Conservation (phyloP, 2,329 filamentous ascomycete genomes). For the Epichloe aotearoae region DNA sequence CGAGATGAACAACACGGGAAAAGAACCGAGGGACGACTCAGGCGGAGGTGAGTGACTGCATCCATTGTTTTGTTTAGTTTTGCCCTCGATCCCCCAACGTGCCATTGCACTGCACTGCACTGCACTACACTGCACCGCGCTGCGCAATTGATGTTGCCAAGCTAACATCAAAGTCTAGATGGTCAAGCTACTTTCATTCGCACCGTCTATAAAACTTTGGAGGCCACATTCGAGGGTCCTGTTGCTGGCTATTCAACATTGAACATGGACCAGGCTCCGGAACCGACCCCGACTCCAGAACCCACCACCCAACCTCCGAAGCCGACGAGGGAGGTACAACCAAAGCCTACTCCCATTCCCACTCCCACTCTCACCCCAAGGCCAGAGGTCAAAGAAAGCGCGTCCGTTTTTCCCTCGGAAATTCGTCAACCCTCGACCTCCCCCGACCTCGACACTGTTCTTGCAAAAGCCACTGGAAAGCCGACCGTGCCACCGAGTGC, state of each 20-base stretch:
- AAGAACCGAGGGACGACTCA: background rate
- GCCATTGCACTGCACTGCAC: background rate
- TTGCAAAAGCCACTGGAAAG: constrained; percentile 19
- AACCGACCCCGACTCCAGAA: background rate
- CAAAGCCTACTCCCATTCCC: constrained; percentile 2
- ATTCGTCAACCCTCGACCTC: constrained; percentile 15
- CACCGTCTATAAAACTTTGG: constrained; percentile 29
- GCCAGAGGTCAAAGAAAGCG: constrained; percentile 6
- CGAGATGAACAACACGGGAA: background rate
- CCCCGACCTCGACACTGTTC: constrained; percentile 13
- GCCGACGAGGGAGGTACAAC: background rate
- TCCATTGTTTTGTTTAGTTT: background rate
- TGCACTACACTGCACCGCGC: background rate
- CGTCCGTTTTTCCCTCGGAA: constrained; percentile 12
- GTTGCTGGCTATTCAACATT: constrained; percentile 29
- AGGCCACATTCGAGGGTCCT: constrained; percentile 26
- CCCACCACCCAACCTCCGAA: constrained; percentile 1
- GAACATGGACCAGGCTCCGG: constrained; percentile 7
- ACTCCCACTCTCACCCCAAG: background rate
- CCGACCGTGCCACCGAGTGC: constrained; percentile 6
- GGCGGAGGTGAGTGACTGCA: constrained; percentile 1
- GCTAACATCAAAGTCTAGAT: constrained; percentile 2
- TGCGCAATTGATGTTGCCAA: background rate
- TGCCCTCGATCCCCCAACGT: background rate
- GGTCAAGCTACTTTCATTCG: constrained; percentile 16